A percentile compares a stretch with the other conserved stretches of the same genome.
Conservation (phyloP, 768 basidiomycete genomes). For the Tylopilus sp. region DNA sequence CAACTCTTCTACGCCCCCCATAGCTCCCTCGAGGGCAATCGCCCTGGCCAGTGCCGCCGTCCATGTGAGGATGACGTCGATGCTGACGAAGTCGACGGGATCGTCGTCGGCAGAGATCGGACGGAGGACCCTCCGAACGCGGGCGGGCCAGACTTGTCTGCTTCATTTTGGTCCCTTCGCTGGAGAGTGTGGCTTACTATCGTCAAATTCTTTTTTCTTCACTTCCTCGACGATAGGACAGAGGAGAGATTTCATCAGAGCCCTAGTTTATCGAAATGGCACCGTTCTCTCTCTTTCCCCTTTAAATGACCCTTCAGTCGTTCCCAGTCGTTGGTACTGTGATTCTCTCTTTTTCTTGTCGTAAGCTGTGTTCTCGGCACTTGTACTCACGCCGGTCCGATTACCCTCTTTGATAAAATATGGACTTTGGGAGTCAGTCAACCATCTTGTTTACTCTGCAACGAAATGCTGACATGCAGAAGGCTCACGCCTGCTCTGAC, state of each 20-base stretch:
- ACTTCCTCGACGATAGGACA: constrained; percentile 57
- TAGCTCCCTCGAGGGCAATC: constrained; percentile 41
- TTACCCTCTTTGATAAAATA: constrained; percentile 50
- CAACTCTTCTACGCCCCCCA: constrained; percentile 51
- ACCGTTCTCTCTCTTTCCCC: background rate
- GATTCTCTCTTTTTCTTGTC: constrained; percentile 62
- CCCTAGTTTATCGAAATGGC: constrained; percentile 68
- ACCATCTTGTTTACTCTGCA: constrained; percentile 11
- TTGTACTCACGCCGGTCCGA: constrained; percentile 45
- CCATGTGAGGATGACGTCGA: constrained; percentile 29
- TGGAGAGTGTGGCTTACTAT: constrained; percentile 57
- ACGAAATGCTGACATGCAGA: background rate
- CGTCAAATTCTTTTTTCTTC: constrained; percentile 49
- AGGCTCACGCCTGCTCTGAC: constrained; percentile 58
- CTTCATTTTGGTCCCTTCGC: constrained; percentile 42
- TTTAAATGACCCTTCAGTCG: constrained; percentile 1
- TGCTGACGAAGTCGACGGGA: constrained; percentile 56
- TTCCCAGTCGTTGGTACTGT: constrained; percentile 50
- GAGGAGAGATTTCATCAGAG: constrained; percentile 54
- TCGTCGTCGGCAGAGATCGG: constrained; percentile 75
- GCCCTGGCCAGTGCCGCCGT: no score
- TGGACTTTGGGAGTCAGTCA: constrained; percentile 51
- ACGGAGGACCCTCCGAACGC: constrained; percentile 52
- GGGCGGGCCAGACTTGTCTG: constrained; percentile 43
- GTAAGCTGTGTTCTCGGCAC: constrained; percentile 66